Base-by-base conservation (phyloP, 768 basidiomycete species). In the Naganishia onofrii region DNA sequence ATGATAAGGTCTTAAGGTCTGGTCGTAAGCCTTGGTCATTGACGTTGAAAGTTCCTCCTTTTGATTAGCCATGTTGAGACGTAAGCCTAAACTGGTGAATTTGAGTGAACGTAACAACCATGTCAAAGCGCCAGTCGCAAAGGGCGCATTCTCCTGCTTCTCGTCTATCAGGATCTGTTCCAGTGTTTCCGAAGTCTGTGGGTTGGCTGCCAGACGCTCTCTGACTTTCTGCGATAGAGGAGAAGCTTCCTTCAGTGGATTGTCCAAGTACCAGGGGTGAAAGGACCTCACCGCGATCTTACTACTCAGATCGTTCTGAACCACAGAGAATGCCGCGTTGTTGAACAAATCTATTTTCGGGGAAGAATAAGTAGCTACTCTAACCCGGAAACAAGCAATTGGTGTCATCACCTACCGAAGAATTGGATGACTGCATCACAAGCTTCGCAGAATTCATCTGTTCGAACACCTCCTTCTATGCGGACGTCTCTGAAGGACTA, bases 401-500 rank as follows among this genome's bases (percentile, higher is more conserved):
- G 10, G 26, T 12, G 42, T n/a, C n/a, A 7, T 10, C 7, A 51
- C 68, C 17, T 52, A 69, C 68, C 92, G 80, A 99, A 96, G 74
- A 98, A 83, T 68, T 89, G 88, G 69, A 93, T 89, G 55, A 99
- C 85, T 48, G 93, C 95, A 68, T 90, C 85, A 1, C 90, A 84
- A 7, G 95, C 96, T 75, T 95, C 88, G 75, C 95, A 85, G 83
- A 98, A 99, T 56, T 85, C 84, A 55, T 87, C 80, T 21, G 96
- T 98, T 80, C 97, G 88, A 79, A 98, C 87, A 71, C 95, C 95
- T 75, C 85, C 85, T 74, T 92, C 89, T 68, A 89, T 90, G 32
- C 89, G 86, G 46, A 98, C 95, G 81, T 94, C 89, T 74, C 88
- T 88, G 80, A 93, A 99, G 21, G 92, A 94, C 95, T 98, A 32